phyloP scores from a whole-genome alignment of 306 rosid species.

The Sindora glabra region DNA sequence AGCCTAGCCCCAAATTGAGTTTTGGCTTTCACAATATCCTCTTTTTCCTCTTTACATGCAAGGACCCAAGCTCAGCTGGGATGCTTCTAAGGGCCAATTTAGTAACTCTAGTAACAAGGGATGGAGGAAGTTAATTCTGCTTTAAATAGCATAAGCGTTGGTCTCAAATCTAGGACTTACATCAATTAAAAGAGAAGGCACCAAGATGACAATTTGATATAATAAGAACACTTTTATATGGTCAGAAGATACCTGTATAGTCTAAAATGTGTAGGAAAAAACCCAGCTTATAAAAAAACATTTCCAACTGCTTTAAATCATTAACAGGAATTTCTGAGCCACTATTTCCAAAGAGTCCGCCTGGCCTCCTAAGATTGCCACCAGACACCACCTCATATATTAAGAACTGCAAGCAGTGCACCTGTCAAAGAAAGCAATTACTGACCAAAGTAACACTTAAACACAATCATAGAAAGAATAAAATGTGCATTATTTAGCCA shows the following conservation, averaged over 20 bases:
- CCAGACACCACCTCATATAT: constrained; percentile 98
- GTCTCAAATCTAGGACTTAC: neutral
- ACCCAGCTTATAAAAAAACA: constrained; percentile 92
- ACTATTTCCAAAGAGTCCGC: constrained; percentile 94
- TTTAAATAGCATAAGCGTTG: neutral
- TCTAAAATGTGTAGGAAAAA: constrained; percentile 90
- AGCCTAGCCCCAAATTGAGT: too few relatives aligned
- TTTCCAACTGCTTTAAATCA: constrained; percentile 85
- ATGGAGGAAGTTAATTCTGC: neutral
- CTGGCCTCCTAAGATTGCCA: constrained; percentile 97
- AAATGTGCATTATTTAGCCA: too few relatives aligned
- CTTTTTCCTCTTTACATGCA: too few relatives aligned
- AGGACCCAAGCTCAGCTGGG: too few relatives aligned
- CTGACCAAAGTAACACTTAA: neutral
- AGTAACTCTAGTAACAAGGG: neutral
- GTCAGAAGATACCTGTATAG: constrained; percentile 64
- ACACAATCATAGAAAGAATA: constrained; percentile 3
- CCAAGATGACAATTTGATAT: constrained; percentile 7
- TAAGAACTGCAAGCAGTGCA: constrained; percentile 95
- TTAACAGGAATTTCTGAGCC: constrained; percentile 91
- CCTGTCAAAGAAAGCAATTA: constrained; percentile 44
- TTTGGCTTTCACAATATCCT: too few relatives aligned
- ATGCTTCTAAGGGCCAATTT: too few relatives aligned
- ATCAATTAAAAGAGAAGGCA: constrained; percentile 7
- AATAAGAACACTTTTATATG: constrained; percentile 5